Conservation (phyloP, 768 basidiomycete species). For the Udeniomyces megalosporus region DNA sequence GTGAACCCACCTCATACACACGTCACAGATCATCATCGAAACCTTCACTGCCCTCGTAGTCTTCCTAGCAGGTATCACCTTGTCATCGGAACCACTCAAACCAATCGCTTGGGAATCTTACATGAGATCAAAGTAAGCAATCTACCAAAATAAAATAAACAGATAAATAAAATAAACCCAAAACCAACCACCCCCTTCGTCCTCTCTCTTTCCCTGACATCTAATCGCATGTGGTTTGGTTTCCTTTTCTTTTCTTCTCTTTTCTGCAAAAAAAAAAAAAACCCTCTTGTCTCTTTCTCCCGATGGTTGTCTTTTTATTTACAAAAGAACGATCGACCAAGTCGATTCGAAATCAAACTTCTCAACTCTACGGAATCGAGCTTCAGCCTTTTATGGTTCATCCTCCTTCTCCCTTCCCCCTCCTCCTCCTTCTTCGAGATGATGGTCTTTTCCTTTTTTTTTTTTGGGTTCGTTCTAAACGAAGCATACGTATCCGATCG, state of each 20-base stretch:
- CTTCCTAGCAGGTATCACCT: background rate
- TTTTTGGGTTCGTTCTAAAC: too few relatives aligned
- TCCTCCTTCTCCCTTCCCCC: too few relatives aligned
- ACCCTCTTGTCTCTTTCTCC: too few relatives aligned
- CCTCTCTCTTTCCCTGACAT: background rate
- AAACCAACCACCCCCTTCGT: background rate
- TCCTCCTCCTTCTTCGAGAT: background rate
- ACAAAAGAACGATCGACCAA: conserved; percentile 9
- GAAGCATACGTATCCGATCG: too few relatives aligned
- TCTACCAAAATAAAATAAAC: too few relatives aligned
- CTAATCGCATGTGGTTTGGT: background rate
- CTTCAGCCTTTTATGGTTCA: background rate
- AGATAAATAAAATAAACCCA: too few relatives aligned
- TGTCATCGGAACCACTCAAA: background rate
- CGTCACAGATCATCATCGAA: background rate
- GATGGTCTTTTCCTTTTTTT: background rate
- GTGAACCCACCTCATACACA: background rate
- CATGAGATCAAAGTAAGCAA: conserved; percentile 1
- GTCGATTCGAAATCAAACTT: conserved; percentile 4
- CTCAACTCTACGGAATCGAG: background rate
- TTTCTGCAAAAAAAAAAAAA: too few relatives aligned
- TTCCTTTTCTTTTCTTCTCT: too few relatives aligned
- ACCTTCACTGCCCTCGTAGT: background rate
- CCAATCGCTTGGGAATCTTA: conserved; percentile 5
- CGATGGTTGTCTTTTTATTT: too few relatives aligned